Conservation (phyloP, 2,329 filamentous ascomycete genomes). For the Shiraia sp. region DNA sequence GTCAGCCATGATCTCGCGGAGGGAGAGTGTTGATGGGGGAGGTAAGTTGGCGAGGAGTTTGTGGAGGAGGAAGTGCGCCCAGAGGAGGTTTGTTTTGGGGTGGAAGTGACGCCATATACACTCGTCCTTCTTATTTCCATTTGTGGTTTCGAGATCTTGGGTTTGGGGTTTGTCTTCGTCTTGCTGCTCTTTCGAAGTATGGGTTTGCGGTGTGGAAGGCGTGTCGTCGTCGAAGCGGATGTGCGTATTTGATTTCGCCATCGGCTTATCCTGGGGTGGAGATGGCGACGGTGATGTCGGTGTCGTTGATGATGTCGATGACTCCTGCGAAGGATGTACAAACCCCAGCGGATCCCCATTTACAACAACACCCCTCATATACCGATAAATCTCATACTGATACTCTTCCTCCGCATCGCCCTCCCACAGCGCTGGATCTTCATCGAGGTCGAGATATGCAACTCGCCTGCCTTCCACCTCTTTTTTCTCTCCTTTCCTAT, state of each 20-base stretch:
- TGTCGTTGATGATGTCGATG: not conserved
- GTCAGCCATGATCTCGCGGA: conserved; percentile 15
- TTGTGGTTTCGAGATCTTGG: too few species aligned
- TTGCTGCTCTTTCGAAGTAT: not conserved
- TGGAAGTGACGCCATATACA: conserved; percentile 58
- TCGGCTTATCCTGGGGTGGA: conserved; percentile 29
- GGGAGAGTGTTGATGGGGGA: conserved; percentile 4
- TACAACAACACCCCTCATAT: conserved; percentile 54
- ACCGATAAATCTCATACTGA: conserved; percentile 61
- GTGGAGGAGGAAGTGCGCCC: conserved; percentile 64
- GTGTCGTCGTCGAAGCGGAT: conserved; percentile 27
- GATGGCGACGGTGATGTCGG: conserved; percentile 23
- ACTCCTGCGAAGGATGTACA: conserved; percentile 8
- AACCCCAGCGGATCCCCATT: conserved; percentile 47
- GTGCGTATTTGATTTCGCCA: conserved; percentile 21
- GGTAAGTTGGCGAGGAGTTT: conserved; percentile 54
- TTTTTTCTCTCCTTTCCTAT: too few species aligned
- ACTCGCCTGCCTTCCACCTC: conserved; percentile 37
- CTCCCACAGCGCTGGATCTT: conserved; percentile 50
- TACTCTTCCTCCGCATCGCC: conserved; percentile 54
- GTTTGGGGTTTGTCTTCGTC: not conserved
- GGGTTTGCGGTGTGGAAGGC: conserved; percentile 5
- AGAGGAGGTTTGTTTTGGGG: conserved; percentile 65
- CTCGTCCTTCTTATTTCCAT: too few species aligned
- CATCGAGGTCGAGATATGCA: conserved; percentile 53